A percentile compares a stretch with the other conserved stretches of the same genome.
Conservation (phyloP, 192 early-diverging fungal species). For the Gamsiella multidivaricata region DNA sequence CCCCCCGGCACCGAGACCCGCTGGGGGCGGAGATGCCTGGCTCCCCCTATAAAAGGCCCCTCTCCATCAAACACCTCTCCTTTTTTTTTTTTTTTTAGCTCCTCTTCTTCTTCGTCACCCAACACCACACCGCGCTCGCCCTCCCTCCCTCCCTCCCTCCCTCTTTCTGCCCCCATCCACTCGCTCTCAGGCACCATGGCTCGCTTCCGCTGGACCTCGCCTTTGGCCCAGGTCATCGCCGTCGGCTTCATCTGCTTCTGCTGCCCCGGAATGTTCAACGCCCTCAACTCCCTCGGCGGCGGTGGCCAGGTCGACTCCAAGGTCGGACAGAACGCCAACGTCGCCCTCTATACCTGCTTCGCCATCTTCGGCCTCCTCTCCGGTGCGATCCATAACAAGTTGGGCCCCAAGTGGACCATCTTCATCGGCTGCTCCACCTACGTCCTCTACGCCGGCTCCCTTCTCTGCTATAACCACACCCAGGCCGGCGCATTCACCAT, state of each 20-base stretch:
- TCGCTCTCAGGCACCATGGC: slow-evolving; percentile 11
- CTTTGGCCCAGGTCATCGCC: slow-evolving; percentile 75
- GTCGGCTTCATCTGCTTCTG: slow-evolving; percentile 79
- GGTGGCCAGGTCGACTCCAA: slow-evolving; percentile 69
- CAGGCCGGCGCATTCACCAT: slow-evolving; percentile 69
- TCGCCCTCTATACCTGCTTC: slow-evolving; percentile 79
- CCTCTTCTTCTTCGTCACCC: background rate
- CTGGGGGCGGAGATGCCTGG: background rate
- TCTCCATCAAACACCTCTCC: too few species aligned
- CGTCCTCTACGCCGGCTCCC: slow-evolving; percentile 81
- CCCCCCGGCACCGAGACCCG: too few species aligned
- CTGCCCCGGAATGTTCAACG: slow-evolving; percentile 85
- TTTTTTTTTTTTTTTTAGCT: background rate
- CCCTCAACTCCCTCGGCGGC: slow-evolving; percentile 68
- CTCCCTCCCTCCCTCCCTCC: background rate
- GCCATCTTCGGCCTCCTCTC: slow-evolving; percentile 78
- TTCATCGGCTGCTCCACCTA: slow-evolving; percentile 74
- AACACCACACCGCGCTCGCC: background rate
- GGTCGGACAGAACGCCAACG: slow-evolving; percentile 77
- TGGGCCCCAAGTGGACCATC: slow-evolving; percentile 75
- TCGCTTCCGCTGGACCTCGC: slow-evolving; percentile 61
- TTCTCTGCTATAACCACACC: slow-evolving; percentile 72
- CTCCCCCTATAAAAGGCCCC: too few species aligned
- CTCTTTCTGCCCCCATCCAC: background rate
- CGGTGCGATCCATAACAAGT: slow-evolving; percentile 80